A percentile compares a stretch with the other conserved stretches of the same genome.
phyloP scores from a whole-genome alignment of 176 grass and related monocot genomes.

The Lolium rigidum region DNA sequence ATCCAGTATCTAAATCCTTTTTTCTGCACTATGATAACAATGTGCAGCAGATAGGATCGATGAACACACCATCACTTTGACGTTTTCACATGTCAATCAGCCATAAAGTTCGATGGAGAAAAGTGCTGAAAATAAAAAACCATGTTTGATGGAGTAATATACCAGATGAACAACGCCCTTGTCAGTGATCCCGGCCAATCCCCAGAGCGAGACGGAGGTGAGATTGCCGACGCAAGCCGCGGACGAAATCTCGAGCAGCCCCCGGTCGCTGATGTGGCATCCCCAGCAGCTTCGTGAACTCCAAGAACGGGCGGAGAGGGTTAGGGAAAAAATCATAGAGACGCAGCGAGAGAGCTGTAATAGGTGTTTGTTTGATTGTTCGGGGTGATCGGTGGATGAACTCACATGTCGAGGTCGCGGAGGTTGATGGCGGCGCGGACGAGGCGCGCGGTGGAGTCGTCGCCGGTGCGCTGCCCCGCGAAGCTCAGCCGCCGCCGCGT shows the following conservation, averaged over 20 bases:
- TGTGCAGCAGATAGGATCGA: neutral
- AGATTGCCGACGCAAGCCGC: slow-evolving; percentile 72
- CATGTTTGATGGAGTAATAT: neutral
- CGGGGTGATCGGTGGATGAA: neutral
- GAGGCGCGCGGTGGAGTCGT: slow-evolving; percentile 75
- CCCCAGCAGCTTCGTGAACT: slow-evolving; percentile 94
- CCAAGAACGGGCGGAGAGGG: slow-evolving; percentile 46
- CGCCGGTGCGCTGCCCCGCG: slow-evolving; percentile 77
- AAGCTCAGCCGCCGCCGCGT: slow-evolving; percentile 71
- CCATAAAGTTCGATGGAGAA: neutral
- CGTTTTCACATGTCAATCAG: neutral
- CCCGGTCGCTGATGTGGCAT: slow-evolving; percentile 78
- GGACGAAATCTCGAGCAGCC: slow-evolving; percentile 71
- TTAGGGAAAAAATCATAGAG: neutral
- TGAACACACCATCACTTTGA: slow-evolving; percentile 22
- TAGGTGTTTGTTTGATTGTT: neutral
- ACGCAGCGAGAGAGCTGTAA: neutral
- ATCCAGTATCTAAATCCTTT: slow-evolving; percentile 16
- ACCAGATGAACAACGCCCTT: slow-evolving; percentile 87
- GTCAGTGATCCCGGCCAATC: slow-evolving; percentile 86
- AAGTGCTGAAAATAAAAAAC: neutral
- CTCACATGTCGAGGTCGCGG: slow-evolving; percentile 92
- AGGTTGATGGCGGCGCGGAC: slow-evolving; percentile 75
- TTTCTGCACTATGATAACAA: neutral
- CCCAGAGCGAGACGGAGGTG: slow-evolving; percentile 86